Base-by-base conservation (phyloP, 2,329 filamentous ascomycete genomes). In the Pseudocercospora eumusae region DNA sequence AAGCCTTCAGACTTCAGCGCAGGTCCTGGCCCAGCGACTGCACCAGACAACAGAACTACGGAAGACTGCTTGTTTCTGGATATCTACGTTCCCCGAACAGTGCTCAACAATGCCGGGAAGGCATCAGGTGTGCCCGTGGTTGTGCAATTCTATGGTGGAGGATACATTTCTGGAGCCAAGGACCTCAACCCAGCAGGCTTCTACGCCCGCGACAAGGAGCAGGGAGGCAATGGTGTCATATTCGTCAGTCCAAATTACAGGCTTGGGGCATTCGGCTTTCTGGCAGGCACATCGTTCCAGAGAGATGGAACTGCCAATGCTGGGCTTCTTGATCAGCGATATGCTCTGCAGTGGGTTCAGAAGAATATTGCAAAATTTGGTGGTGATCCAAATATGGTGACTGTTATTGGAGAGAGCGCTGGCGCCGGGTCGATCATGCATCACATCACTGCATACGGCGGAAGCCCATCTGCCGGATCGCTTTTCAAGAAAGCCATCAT, bases 291-390 rank as follows among this genome's bases (percentile, higher is more conserved):
- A 21, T 79, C 71, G 21, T 74, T 81, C 54, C 75, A 78, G 31
- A 73, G 78, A 62, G 42, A 52, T 23, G 81, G 80, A 5, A 75
- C 75, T 4, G 74, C 81, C 3, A 85, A 85, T 66, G 78, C 77
- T 7, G 83, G 78, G 1, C 73, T 84, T 0, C 74, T 79, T 56
- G 83, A 86, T 62, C 84, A 86, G 69, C 76, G 81, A 13, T 75
- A 84, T 21, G 83, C 83, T 21, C 74, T 87, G 5, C 75, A 85
- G 66, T 88, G 85, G 84, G 77, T 86, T 2, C 79, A 83, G 58
- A 70, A 80, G 44, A 75, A 84, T 63, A 84, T 86, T 58, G 57
- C 62, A 18, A 73, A 54, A 47, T 86, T 86, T 65, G 83, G 84
- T 8, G 84, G 84, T 15, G 80, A 86, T 68, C 69, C 70, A 6